Evolutionary conservation across 768 basidiomycete species (phyloP), one percentile per base, ranked within the genome.

Genomic region (Trametes coccinea): DNA sequence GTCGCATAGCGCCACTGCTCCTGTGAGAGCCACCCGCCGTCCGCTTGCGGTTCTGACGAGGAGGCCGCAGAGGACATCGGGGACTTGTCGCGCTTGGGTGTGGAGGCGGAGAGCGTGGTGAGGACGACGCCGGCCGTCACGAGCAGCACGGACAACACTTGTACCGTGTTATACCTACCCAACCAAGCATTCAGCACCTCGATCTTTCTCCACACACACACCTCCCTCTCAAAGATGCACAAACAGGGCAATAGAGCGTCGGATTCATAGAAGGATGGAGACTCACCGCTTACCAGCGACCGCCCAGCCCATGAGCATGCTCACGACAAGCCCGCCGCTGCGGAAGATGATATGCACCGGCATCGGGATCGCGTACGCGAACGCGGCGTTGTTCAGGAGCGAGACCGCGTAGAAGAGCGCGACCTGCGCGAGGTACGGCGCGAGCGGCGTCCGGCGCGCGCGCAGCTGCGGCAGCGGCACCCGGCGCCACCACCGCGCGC

Each of bases 261-360:
- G 22, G 1, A 22, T 22, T 1, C 22, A 22, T 22, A 22, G 1
- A 27, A 14, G 33, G 29, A 45, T 4, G 29, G 33, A 51, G 59
- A 73, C 84, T 56, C 61, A 89, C 85, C 80, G 81, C 72, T 88
- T 90, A 2, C 83, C 80, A 2, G 77, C 81, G 16, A 93, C 62
- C 2, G 89, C 56, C 80, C 85, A 88, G 1, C 93, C 93, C 52
- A 95, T 80, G 13, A 89, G 31, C 85, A 98, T 88, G 67, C 88
- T 93, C 31, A 95, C 79, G 34, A 93, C 83, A 56, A 96, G 77
- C 0, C 94, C 95, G 0, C 91, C 94, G 66, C 91, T 93, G 44
- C 95, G 82, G 70, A 96, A 96, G 62, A 98, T 90, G 72, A 98
- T 96, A 74, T 98, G 95, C 1, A 98, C 88, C 0, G 91, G 76